These are phyloP conservation scores for Raffaelea deltoideospora DNA, from an alignment of 2,329 filamentous ascomycete species.

Conservation along the genomic window DNA sequence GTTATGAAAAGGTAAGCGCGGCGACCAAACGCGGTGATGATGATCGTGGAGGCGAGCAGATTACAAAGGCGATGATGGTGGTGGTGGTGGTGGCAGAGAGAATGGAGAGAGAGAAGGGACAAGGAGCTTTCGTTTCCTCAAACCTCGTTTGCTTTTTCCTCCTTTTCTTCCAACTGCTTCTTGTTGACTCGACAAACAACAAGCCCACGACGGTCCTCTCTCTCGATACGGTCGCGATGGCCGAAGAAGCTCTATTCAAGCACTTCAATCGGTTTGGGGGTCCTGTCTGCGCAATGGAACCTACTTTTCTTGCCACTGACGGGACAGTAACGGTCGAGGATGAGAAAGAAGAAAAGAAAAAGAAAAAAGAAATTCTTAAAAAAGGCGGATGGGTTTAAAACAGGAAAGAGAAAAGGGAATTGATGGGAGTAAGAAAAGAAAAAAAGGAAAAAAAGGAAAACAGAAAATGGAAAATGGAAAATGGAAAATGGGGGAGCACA, in stretches of 20 bases:
- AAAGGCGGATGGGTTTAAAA: too few species aligned
- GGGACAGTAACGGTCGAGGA: neutral
- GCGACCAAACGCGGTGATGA: neutral
- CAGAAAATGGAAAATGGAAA: too few species aligned
- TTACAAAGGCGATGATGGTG: neutral
- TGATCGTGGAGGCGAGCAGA: conserved; percentile 2
- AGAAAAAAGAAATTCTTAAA: neutral
- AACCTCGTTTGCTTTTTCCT: conserved; percentile 2
- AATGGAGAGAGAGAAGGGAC: neutral
- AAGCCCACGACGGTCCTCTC: too few species aligned
- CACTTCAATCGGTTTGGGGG: too few species aligned
- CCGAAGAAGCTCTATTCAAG: too few species aligned
- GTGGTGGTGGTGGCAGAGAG: too few species aligned
- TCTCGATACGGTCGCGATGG: too few species aligned
- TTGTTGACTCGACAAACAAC: too few species aligned
- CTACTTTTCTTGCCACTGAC: too few species aligned
- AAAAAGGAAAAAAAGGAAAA: neutral
- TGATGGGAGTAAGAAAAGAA: neutral
- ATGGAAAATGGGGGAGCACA: too few species aligned
- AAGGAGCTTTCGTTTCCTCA: conserved; percentile 3
- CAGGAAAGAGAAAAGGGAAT: neutral
- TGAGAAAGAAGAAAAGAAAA: neutral
- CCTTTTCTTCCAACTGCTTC: too few species aligned
- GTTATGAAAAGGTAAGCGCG: conserved; percentile 2
- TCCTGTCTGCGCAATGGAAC: too few species aligned